These are phyloP conservation scores for Malus orientalis DNA, from an alignment of 306 rosid species.

Conservation along the genomic window DNA sequence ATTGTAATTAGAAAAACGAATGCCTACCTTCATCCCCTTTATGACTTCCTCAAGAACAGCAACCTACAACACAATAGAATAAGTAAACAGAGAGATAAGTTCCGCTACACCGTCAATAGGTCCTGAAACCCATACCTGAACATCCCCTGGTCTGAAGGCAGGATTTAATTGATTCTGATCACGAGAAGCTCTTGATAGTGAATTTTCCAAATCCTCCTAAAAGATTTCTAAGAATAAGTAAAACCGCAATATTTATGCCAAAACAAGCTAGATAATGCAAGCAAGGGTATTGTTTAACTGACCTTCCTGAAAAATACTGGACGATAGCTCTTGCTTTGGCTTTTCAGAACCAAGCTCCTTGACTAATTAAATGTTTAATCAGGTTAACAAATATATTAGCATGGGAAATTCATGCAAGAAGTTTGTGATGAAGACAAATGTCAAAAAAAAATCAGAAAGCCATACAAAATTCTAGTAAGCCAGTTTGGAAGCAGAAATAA, in stretches of 20 bases:
- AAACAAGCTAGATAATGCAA: slow-evolving; percentile 7
- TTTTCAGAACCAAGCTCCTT: slow-evolving; percentile 65
- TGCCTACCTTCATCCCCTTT: slow-evolving; percentile 82
- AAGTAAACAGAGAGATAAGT: slow-evolving; percentile 3
- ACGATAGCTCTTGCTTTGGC: slow-evolving; percentile 77
- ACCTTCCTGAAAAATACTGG: slow-evolving; percentile 94
- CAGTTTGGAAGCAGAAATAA: not conserved
- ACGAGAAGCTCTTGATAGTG: slow-evolving; percentile 54
- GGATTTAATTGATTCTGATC: slow-evolving; percentile 65
- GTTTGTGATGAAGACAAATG: not conserved
- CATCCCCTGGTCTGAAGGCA: slow-evolving; percentile 54
- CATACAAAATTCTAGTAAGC: not conserved
- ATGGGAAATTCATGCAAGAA: slow-evolving; percentile 4
- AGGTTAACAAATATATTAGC: slow-evolving; percentile 6
- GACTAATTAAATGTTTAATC: slow-evolving; percentile 44
- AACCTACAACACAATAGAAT: slow-evolving; percentile 44
- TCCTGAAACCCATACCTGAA: slow-evolving; percentile 50
- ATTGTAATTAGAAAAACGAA: not conserved
- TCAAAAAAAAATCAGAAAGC: not conserved
- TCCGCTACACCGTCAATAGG: slow-evolving; percentile 2
- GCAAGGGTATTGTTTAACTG: slow-evolving; percentile 11
- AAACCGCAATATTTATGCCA: not conserved
- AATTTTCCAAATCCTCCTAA: slow-evolving; percentile 83
- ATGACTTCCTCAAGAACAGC: slow-evolving; percentile 79
- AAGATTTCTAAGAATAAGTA: slow-evolving; percentile 19